Evolutionary conservation across 2,329 filamentous ascomycete species (phyloP).

Genomic region (Paraconiothyrium brasiliense): DNA sequence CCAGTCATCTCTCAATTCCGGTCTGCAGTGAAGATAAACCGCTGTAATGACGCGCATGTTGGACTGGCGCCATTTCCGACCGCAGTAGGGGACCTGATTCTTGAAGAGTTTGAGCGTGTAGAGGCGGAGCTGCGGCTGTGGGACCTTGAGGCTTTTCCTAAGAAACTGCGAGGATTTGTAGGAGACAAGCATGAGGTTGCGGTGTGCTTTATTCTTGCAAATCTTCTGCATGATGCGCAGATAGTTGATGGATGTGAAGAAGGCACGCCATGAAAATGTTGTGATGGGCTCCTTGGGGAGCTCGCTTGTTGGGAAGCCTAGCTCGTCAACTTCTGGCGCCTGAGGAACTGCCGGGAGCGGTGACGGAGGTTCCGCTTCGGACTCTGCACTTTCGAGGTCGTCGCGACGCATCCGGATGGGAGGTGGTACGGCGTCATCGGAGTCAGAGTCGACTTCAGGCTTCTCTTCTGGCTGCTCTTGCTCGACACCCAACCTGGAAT

Average conservation of each 20-base stretch:
- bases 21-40: constrained; percentile 91
- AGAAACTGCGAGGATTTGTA: constrained; percentile 96
- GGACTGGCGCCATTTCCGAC: constrained; percentile 95
- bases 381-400: constrained; percentile 35
- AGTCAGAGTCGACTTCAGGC: constrained; percentile 44
- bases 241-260: constrained; percentile 95
- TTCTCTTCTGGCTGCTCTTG: constrained; percentile 35
- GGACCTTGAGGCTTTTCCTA: constrained; percentile 89
- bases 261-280: constrained; percentile 90
- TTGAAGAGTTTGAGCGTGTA: constrained; percentile 99
- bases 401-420: constrained; percentile 71
- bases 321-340: constrained; percentile 77
- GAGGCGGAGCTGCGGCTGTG: constrained; percentile 84
- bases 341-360: constrained; percentile 34
- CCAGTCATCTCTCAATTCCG: constrained; percentile 95
- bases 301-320: constrained; percentile 79
- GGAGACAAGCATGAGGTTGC: constrained; percentile 90
- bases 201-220: constrained; percentile 93
- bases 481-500: constrained; percentile 67
- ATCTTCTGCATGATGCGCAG: constrained; percentile 97
- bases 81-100: constrained; percentile 97
- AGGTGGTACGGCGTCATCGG: constrained; percentile 80
- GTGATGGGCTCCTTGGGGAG: constrained; percentile 81
- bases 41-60: constrained; percentile 99
- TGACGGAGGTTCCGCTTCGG: constrained; percentile 37